Base-by-base conservation (phyloP, 805 yeast genomes). In the Ogataea ganodermae region DNA sequence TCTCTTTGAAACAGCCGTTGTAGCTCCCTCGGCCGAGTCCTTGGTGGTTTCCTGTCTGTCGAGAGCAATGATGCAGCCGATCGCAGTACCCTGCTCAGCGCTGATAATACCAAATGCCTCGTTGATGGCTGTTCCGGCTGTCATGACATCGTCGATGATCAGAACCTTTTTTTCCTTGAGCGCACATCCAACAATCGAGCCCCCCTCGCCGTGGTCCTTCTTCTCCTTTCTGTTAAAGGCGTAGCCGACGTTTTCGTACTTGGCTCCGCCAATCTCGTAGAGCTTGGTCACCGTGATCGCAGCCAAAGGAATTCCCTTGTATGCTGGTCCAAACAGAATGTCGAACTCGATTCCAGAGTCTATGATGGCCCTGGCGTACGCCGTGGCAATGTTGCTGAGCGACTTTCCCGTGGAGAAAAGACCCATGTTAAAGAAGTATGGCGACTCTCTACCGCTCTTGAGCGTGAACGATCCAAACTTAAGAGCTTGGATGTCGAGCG, bases 161-260 rank as follows among this genome's bases (percentile, higher is more conserved):
- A 94, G 72, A 20, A 92, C 80, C 51, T 77, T 77, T 67, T 91
- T 86, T 41, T 79, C 86, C 51, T 77, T 76, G 59, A 92, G 77
- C 5, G 80, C 68, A 38, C 86, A 81, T 30, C 99, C 99, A 35
- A 94, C 98, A 58, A 92, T 87, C 48, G 80, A 79, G 12, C 99
- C 99, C 57, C 98, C 99, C 72, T 92, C 99, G 47, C 99, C 99
- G 65, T 92, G 99, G 65, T 91, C 97, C 71, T 92, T 92, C 74
- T 86, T 86, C 69, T 90, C 97, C 72, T 92, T 94, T 69, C 99
- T 83, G 76, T 92, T 92, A 76, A 89, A 92, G n/a, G 97, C 83
- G 67, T 91, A 94, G 38, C 89, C 89, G 41, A 89, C 73, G 50
- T 81, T 67, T 43, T 80, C 81, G 62, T 81, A 90, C 62, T 84